Evolutionary conservation across 140 eudicot species (phyloP), one percentile per base, ranked within the genome.

Genomic region (Oenanthe javanica): DNA sequence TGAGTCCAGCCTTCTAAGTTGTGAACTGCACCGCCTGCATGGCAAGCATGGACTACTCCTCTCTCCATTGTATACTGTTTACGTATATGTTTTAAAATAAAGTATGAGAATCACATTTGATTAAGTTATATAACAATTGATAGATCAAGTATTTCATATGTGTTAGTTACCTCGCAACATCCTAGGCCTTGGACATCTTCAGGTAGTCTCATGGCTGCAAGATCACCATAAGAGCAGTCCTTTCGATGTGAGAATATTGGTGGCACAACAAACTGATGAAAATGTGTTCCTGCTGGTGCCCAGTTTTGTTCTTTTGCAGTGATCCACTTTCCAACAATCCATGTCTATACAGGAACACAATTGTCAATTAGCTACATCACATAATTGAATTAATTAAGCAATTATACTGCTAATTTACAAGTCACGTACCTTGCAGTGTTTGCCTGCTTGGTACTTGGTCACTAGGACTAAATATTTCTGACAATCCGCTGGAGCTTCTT

Each of bases 261-360:
- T 0, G 98, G 98, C 51, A 94, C 98, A 61, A 94, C 98, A 57
- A 94, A 94, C 84, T 94, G 98, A 84, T 94, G 97, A 72, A 94
- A 94, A 85, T 94, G 97, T 40, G 98, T 84, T 75, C 96, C 97
- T 4, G 93, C 27, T 18, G 98, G 98, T 31, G 98, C 98, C 89
- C 93, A 92, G 47, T 89, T 90, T 81, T 94, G 98, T 77, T 94
- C 91, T 79, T 88, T 75, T 16, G 97, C 90, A 2, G 97, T 94
- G 78, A 92, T 92, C 98, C 98, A 94, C 83, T 94, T 94, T 4
- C 98, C 98, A 5, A 94, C 97, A 78, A 94, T 92, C 98, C 98
- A 94, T 42, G 96, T 81, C 98, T 92, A 1, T 9, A 71, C 14
- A 5, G 4, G 3, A 45, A 16, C 48, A 21, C 50, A 43, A 18